These are phyloP conservation scores for Novymonas esmeraldas DNA, from an alignment of 208 protist genomes.

Conservation along the genomic window DNA sequence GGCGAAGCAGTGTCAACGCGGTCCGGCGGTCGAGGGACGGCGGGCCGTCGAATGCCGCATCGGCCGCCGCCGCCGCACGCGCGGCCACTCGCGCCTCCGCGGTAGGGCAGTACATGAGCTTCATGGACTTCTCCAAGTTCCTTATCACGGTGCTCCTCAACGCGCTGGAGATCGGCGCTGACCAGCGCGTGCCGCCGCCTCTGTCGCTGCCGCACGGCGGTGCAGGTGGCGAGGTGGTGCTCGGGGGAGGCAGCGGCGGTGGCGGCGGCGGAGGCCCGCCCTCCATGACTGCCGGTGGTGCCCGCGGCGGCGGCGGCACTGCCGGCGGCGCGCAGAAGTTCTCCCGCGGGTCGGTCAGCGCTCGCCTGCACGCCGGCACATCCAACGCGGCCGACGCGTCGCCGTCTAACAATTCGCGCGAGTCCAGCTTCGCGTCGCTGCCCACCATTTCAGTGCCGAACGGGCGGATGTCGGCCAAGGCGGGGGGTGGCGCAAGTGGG, in stretches of 20 bases:
- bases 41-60: not conserved
- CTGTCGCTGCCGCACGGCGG: constrained; percentile 10
- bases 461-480: not conserved
- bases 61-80: not conserved
- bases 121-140: constrained; percentile 30
- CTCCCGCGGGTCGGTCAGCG: not conserved
- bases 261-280: not conserved
- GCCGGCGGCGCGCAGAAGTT: not conserved
- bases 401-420: not conserved
- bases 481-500: not conserved
- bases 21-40: not conserved
- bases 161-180: constrained; percentile 28
- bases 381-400: not conserved
- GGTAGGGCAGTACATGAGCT: constrained; percentile 13
- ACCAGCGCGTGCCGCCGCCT: constrained; percentile 14
- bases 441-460: not conserved
- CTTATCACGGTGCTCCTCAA: constrained; percentile 27
- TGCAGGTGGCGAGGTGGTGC: not conserved
- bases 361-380: not conserved
- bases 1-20: not conserved
- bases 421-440: not conserved
- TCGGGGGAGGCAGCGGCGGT: too few species aligned
- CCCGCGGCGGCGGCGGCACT: not conserved
- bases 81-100: not conserved
- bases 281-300: not conserved